Evolutionary conservation across 495 filamentous ascomycete species (phyloP), one percentile per base, ranked within the genome.

Genomic region (Recurvomyces mirabilis): DNA sequence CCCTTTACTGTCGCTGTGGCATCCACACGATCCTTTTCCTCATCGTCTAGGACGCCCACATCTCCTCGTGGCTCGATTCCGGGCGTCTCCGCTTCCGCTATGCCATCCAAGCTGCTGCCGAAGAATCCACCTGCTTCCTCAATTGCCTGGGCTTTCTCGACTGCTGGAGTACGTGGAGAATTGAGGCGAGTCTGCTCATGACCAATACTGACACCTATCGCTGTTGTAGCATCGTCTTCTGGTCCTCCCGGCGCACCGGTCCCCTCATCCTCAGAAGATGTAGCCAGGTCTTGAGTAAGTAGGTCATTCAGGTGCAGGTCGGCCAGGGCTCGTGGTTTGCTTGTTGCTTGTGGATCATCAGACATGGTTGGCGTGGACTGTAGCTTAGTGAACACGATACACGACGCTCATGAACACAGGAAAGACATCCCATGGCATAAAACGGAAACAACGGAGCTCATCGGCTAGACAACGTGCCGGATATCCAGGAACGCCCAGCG

Each of bases 191-290:
- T 82, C 30, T 89, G 87, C 13, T 69, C 64, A 13, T 71, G 72
- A 52, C 83, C 75, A 43, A 94, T 82, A 48, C 84, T 82, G 39
- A 87, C 73, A 18, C 84, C 84, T 46, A 94, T 72, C 43, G 88
- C 65, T 3, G 75, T 74, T 40, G 74, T 69, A 13, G 65, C 76
- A 46, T 78, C 75, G 49, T 79, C 74, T 42, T 21, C 42, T 23
- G 24, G 50, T 38, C 47, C 51, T 2, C n/a, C 41, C 14, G 46
- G 51, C n/a, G 15, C 24, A 9, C 24, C 30, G 14, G 31, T 18
- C n/a, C 20, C n/a, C 20, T 58, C 55, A 28, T 60, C 52, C 9
- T 59, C 56, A 10, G 56, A 59, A 11, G 56, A 52, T 3, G 32
- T 35, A 9, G 21, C 46, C 9, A 15, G n/a, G 9, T 50, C 51